Base-by-base conservation (phyloP, 2,329 filamentous ascomycete genomes). In the Trichoderma citrinoviride region DNA sequence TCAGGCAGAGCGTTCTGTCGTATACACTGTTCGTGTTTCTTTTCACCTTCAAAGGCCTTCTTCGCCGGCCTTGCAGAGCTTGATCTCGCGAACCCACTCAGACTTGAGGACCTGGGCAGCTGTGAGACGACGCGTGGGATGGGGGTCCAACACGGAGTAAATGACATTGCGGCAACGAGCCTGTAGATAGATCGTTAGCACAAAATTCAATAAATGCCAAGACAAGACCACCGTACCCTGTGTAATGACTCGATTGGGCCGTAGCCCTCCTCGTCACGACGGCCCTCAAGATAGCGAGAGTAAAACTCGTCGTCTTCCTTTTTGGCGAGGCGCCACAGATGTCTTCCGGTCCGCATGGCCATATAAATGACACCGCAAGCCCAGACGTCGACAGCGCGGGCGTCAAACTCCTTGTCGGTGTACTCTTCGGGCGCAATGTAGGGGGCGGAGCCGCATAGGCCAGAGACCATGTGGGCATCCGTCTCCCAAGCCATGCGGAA, bases 401-500 rank as follows among this genome's bases (percentile, higher is more conserved):
- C 95, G 74, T 99, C 95, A 70, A 99, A 99, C 75, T 99, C 95
- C 76, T 90, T 93, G 74, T 96, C 93, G 2, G 89, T 87, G 73
- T 99, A 99, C 77, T 99, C 95, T 76, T 99, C 95, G 0, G 95
- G 95, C 1, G 95, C 92, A 70, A 99, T 99, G 75, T 99, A 99
- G 0, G 95, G 95, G 23, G 94, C 95, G 15, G 93, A 97, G 46
- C 95, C 95, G 77, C 95, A 99, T 14, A 99, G 87, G 49, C 95
- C 95, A 46, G 93, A 94, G 3, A 96, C 97, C 93, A 98, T 97
- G 78, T 98, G 95, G 21, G 95, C 90, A 77, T 98, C 93, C 61
- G 93, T 95, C 78, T 99, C 95, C 95, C 95, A 99, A 2, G 95
- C 95, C 94, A 98, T 98, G 64, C 95, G 90, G 85, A 99, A 99